Evolutionary conservation across 1,284 basidiomycete genomes (phyloP).

Genomic region (Paramarasmius palmivorus): DNA sequence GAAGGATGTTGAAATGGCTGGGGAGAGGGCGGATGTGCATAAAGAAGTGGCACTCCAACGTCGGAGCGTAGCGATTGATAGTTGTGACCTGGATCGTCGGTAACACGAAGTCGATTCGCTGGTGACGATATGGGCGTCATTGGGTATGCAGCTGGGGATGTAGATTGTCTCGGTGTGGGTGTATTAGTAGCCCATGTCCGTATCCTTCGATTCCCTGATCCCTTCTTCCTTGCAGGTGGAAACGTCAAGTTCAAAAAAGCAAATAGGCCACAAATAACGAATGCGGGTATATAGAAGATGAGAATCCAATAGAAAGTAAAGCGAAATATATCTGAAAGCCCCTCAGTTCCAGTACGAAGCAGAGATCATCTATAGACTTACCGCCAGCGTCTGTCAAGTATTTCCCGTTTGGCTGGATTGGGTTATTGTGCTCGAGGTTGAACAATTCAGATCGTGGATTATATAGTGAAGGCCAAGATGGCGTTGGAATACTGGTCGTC

Average conservation of each 20-base stretch:
- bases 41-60: slow-evolving; percentile 2
- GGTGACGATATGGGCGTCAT: slow-evolving; percentile 1
- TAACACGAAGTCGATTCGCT: neutral
- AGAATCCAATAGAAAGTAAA: slow-evolving; percentile 88
- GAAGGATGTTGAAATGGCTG: neutral
- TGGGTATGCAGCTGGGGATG: neutral
- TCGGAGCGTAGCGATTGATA: slow-evolving; percentile 15
- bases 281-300: slow-evolving; percentile 72
- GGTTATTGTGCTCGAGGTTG: slow-evolving; percentile 36
- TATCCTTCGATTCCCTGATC: neutral
- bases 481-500: slow-evolving; percentile 13
- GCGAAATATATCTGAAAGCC: slow-evolving; percentile 65
- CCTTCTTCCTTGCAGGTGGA: slow-evolving; percentile 36
- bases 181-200: neutral
- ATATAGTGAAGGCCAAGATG: slow-evolving; percentile 60
- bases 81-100: neutral
- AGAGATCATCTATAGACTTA: slow-evolving; percentile 16
- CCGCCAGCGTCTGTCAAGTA: slow-evolving; percentile 49
- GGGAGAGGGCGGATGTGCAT: neutral
- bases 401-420: slow-evolving; percentile 41
- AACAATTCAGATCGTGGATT: slow-evolving; percentile 51
- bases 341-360: neutral
- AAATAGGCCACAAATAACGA: slow-evolving; percentile 65
- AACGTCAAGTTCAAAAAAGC: slow-evolving; percentile 72
- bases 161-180: neutral